Evolutionary conservation across 164 flowering plant genomes (phyloP), one percentile per base, ranked within the genome.

Genomic region (Amborella trichopoda): DNA sequence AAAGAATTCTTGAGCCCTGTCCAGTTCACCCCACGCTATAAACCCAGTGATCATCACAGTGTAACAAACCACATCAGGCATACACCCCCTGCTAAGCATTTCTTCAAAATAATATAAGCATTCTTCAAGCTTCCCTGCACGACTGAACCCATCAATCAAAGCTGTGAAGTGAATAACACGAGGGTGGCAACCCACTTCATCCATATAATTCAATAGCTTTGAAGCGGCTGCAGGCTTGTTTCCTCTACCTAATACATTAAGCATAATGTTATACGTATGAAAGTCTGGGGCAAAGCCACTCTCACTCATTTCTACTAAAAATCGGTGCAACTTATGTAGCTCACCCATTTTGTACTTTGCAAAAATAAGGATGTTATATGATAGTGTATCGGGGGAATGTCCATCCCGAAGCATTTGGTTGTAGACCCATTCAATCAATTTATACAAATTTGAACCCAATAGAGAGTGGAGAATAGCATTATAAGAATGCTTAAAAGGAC

Each of bases 11-110:
- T 62, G 67, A 32, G 98, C 96, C 52, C 69, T 78, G 54, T 84
- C 83, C 23, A 80, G 61, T 55, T 83, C 77, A 43, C 78, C 79
- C 0, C 80, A 76, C 8, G 63, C 78, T 38, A 73, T 49, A 46
- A 77, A 78, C 17, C 87, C 78, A 5, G 81, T 78, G 49, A 91
- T 80, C 87, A 87, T 71, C 30, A 84, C 96, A 20, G 95, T 87
- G 70, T 78, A 91, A 48, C 75, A 76, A 6, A 84, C 96, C 26
- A 84, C 95, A 75, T 91, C 98, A 2, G 94, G 87, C 28, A 43
- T 25, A 49, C 74, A 78, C 4, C 88, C 96, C 46, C 46, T 63
- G 56, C 68, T 74, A 28, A 56, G 49, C 93, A 87, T 83, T 60
- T 75, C 79, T 51, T 77, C 76, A 49, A 87, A 82, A 61, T 87